These are phyloP conservation scores for Nakaseomyces kungkrabaensis DNA, from an alignment of 1,139 yeast genomes.

Conservation along the genomic window DNA sequence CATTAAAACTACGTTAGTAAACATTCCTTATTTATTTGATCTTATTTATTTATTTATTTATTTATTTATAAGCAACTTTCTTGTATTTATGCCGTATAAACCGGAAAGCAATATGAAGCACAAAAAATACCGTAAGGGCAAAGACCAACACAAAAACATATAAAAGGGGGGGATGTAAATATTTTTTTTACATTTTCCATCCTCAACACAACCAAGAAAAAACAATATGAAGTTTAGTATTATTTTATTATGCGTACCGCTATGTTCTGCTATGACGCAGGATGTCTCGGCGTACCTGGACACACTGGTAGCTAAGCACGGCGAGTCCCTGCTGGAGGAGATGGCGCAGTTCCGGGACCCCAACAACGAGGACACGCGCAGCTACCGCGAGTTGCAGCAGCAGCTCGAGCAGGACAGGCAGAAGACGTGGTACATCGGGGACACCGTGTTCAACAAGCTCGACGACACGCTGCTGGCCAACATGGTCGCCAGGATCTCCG, in stretches of 20 bases:
- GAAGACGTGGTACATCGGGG: conserved; percentile 1
- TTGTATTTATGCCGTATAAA: no score
- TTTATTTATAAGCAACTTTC: no score
- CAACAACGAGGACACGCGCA: not conserved
- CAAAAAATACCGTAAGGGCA: no score
- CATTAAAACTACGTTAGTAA: conserved; percentile 22
- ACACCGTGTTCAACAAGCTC: not conserved
- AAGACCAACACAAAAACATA: no score
- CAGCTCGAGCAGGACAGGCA: not conserved
- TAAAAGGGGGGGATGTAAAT: no score
- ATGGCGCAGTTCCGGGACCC: not conserved
- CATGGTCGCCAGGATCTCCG: not conserved
- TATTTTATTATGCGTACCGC: not conserved
- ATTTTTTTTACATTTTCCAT: no score
- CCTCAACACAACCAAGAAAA: no score
- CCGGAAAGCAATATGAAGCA: no score
- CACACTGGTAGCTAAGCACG: not conserved
- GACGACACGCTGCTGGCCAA: not conserved
- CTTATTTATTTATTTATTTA: not conserved
- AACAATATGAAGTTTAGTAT: no score
- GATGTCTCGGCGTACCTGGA: not conserved
- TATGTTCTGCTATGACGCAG: not conserved
- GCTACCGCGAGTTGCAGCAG: not conserved
- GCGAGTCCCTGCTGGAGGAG: not conserved
- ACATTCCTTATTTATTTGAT: not conserved